Evolutionary conservation across 345 rosid species (phyloP).

Genomic region (Euphorbia lathyris): DNA sequence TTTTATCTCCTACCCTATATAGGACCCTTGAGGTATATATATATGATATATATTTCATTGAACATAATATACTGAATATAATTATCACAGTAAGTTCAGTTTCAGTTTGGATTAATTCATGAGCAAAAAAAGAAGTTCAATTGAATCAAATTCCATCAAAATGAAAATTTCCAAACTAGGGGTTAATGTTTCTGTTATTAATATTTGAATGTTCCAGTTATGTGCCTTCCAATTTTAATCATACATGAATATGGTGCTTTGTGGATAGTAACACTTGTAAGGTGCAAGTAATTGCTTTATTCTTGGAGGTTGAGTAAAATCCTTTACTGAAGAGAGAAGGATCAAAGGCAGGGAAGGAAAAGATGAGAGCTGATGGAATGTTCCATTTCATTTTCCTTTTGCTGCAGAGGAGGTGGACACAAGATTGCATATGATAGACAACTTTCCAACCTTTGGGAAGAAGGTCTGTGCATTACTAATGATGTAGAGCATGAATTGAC

Average conservation of each 20-base stretch:
- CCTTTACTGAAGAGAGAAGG: not conserved
- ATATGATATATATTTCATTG: no score
- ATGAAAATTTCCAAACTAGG: not conserved
- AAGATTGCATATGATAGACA: not conserved
- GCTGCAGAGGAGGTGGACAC: not conserved
- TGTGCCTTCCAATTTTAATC: not conserved
- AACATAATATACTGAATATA: no score
- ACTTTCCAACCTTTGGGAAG: not conserved
- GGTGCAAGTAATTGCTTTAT: not conserved
- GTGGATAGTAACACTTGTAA: constrained; percentile 1
- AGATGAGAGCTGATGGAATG: not conserved
- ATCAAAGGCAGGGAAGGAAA: not conserved
- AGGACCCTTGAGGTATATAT: no score
- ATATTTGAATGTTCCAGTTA: not conserved
- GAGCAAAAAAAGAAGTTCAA: not conserved
- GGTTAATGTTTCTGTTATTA: not conserved
- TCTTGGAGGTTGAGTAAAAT: not conserved
- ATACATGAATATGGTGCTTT: not conserved
- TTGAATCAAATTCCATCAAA: not conserved
- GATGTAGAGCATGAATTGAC: not conserved
- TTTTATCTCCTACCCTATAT: no score
- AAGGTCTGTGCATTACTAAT: not conserved
- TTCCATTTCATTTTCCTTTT: not conserved
- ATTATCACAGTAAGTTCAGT: no score
- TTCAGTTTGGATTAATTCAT: not conserved